Conservation (phyloP, 2,329 filamentous ascomycete genomes). For the Amylocarpus encephaloides region DNA sequence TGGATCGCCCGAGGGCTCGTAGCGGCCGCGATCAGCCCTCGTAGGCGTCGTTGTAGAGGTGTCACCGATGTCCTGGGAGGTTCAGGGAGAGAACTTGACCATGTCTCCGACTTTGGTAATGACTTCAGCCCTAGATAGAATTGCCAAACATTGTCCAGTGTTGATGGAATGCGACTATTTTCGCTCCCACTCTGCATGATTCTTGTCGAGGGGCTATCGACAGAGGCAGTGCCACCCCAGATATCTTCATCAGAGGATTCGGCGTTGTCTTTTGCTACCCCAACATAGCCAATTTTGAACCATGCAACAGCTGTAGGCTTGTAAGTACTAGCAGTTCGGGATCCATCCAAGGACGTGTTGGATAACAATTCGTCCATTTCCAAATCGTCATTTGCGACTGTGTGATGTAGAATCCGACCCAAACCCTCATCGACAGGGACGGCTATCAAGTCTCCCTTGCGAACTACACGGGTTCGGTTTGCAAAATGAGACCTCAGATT, state of each 20-base stretch:
- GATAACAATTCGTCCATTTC: slow-evolving; percentile 62
- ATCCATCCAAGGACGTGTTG: slow-evolving; percentile 47
- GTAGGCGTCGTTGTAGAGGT: slow-evolving; percentile 62
- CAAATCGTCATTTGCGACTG: slow-evolving; percentile 48
- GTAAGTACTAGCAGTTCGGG: slow-evolving; percentile 31
- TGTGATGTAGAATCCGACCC: slow-evolving; percentile 73
- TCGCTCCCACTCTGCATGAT: slow-evolving; percentile 90
- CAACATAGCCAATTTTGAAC: slow-evolving; percentile 82
- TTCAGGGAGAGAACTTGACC: slow-evolving; percentile 38
- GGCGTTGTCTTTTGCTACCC: slow-evolving; percentile 44
- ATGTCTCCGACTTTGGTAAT: slow-evolving; percentile 45
- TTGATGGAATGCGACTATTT: slow-evolving; percentile 71
- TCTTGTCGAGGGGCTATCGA: slow-evolving; percentile 79
- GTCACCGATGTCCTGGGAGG: slow-evolving; percentile 46
- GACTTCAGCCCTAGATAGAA: slow-evolving; percentile 80
- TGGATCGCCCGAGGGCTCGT: slow-evolving; percentile 84
- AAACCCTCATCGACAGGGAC: slow-evolving; percentile 83
- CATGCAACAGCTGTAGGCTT: slow-evolving; percentile 62
- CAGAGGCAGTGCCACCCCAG: slow-evolving; percentile 81
- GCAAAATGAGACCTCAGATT: slow-evolving; percentile 88
- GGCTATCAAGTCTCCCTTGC: slow-evolving; percentile 80
- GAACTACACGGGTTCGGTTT: slow-evolving; percentile 71
- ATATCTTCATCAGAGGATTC: slow-evolving; percentile 57
- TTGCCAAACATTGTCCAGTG: slow-evolving; percentile 73
- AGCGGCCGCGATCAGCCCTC: slow-evolving; percentile 80